Conservation (phyloP, 2,329 filamentous ascomycete species). For the Phoma herbarum region DNA sequence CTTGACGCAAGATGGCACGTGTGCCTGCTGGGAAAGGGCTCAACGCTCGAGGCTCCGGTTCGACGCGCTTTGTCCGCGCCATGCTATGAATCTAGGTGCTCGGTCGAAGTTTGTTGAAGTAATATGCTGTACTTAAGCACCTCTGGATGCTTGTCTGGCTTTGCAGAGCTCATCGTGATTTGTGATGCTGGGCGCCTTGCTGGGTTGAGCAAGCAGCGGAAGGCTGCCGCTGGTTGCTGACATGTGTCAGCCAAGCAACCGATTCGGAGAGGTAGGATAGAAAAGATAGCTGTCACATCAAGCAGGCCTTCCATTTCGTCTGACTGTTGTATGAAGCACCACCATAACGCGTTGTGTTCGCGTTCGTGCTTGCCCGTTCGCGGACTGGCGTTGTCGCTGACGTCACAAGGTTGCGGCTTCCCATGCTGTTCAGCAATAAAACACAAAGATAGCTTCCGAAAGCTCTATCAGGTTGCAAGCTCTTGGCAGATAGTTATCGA, state of each 20-base stretch:
- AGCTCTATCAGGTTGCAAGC: too few species aligned
- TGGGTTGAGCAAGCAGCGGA: conserved; percentile 16
- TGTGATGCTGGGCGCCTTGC: background rate
- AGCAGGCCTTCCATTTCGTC: background rate
- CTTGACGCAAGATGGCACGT: conserved; percentile 25
- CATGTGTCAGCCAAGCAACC: background rate
- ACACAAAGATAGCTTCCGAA: background rate
- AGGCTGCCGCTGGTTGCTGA: conserved; percentile 6
- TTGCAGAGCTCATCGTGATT: background rate
- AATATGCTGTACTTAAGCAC: background rate
- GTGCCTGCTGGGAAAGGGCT: conserved; percentile 23
- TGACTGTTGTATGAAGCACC: background rate
- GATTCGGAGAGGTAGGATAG: too few species aligned
- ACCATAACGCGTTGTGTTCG: background rate
- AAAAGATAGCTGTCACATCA: background rate
- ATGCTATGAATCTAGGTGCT: background rate
- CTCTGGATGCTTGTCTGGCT: background rate
- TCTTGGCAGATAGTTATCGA: too few species aligned
- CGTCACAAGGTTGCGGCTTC: background rate
- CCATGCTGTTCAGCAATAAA: too few species aligned
- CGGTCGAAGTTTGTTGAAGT: background rate
- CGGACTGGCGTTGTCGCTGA: background rate
- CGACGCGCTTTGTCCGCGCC: background rate
- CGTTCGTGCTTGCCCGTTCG: background rate
- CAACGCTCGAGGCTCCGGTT: conserved; percentile 4